phyloP scores from a whole-genome alignment of 2,329 filamentous ascomycete species.

The Fusarium xylarioides region DNA sequence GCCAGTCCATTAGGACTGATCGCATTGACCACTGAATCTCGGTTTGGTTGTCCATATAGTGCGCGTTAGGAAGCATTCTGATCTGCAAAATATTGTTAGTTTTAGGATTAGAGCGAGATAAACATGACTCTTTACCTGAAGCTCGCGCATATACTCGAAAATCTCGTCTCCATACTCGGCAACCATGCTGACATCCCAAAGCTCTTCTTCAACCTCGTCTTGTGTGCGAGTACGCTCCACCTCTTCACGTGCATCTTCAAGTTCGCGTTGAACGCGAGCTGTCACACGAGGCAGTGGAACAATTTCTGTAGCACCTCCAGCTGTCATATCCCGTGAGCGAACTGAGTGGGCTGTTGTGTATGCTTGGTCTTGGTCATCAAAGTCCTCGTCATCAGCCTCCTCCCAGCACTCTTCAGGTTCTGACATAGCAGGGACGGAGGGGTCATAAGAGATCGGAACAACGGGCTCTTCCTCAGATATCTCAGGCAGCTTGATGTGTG shows the following conservation, averaged over 20 bases:
- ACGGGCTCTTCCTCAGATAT: slow-evolving; percentile 45
- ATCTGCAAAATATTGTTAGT: slow-evolving; percentile 58
- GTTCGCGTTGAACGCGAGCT: slow-evolving; percentile 74
- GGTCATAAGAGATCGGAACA: slow-evolving; percentile 34
- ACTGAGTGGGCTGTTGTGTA: slow-evolving; percentile 81
- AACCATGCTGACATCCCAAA: slow-evolving; percentile 96
- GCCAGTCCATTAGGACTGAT: slow-evolving; percentile 95
- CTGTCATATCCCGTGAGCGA: slow-evolving; percentile 72
- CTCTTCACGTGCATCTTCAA: slow-evolving; percentile 70
- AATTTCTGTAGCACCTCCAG: slow-evolving; percentile 62
- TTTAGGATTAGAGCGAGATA: slow-evolving; percentile 4
- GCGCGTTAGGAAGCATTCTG: slow-evolving; percentile 83
- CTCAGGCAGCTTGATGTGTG: slow-evolving; percentile 43
- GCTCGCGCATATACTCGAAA: slow-evolving; percentile 87
- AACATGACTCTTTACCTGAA: slow-evolving; percentile 71
- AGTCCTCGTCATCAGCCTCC: slow-evolving; percentile 78
- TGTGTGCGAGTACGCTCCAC: slow-evolving; percentile 74
- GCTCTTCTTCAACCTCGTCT: slow-evolving; percentile 87
- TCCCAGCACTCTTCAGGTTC: slow-evolving; percentile 78
- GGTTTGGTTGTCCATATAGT: slow-evolving; percentile 98
- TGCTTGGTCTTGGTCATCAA: slow-evolving; percentile 69
- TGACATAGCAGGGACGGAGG: slow-evolving; percentile 43
- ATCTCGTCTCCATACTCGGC: slow-evolving; percentile 97
- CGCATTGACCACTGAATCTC: slow-evolving; percentile 99
- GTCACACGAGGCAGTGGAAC: slow-evolving; percentile 75